phyloP scores from a whole-genome alignment of 768 basidiomycete genomes.

The Suillus bovinus region DNA sequence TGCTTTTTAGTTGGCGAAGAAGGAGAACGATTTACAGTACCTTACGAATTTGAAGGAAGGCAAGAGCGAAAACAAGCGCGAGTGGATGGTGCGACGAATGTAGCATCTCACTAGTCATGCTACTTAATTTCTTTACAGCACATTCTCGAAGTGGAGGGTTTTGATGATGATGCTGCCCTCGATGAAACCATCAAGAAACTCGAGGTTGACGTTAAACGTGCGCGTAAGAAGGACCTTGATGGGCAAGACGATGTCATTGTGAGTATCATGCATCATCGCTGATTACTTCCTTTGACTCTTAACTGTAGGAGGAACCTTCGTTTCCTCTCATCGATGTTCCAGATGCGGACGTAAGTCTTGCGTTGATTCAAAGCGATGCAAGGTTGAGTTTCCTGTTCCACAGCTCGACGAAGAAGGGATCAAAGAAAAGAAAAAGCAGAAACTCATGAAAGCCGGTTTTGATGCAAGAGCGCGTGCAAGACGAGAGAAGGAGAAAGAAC shows the following conservation, averaged over 20 bases:
- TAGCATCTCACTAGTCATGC: background rate
- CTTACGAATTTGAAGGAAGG: constrained; percentile 65
- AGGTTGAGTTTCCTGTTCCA: background rate
- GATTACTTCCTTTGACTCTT: background rate
- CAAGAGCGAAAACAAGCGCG: constrained; percentile 60
- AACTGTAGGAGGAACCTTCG: constrained; percentile 68
- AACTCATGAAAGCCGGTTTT: constrained; percentile 88
- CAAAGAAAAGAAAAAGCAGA: constrained; percentile 94
- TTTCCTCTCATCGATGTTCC: constrained; percentile 93
- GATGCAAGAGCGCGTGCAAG: constrained; percentile 85
- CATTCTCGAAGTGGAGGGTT: constrained; percentile 65
- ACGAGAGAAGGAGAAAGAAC: constrained; percentile 86
- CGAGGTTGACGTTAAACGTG: constrained; percentile 72
- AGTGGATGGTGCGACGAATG: constrained; percentile 63
- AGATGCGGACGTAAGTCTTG: constrained; percentile 74
- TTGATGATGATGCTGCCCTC: constrained; percentile 75
- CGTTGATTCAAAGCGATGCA: background rate
- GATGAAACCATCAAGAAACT: constrained; percentile 87
- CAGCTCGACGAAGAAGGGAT: constrained; percentile 87
- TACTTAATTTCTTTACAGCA: constrained; percentile 38
- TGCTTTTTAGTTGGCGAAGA: constrained; percentile 58
- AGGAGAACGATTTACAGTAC: constrained; percentile 72
- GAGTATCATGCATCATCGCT: constrained; percentile 12
- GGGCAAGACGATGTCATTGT: constrained; percentile 66
- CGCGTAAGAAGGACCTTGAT: constrained; percentile 78